These are phyloP conservation scores for Pilatotrama ljubarskyi DNA, from an alignment of 768 basidiomycete genomes.

Conservation along the genomic window DNA sequence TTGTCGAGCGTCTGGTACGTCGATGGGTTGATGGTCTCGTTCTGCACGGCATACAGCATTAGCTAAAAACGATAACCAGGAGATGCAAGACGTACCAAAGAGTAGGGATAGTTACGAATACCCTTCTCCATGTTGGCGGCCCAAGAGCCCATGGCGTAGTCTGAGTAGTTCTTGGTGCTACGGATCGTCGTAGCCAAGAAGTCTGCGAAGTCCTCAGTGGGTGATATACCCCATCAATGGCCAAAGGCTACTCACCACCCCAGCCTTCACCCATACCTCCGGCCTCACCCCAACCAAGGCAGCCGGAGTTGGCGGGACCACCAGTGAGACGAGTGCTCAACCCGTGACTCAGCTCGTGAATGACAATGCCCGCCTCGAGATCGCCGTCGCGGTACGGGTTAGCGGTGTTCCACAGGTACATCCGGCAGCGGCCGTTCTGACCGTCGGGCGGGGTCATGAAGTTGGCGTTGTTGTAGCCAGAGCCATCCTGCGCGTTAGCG, in stretches of 20 bases:
- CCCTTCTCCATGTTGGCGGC: conserved; percentile 76
- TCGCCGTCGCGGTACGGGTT: conserved; percentile 93
- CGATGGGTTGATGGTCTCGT: conserved; percentile 79
- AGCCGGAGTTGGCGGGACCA: conserved; percentile 89
- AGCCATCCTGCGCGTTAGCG: conserved; percentile 93
- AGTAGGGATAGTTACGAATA: conserved; percentile 90
- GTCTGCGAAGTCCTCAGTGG: conserved; percentile 39
- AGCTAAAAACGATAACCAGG: background rate
- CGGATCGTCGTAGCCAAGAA: conserved; percentile 88
- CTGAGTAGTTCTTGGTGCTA: conserved; percentile 68
- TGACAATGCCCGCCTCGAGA: conserved; percentile 94
- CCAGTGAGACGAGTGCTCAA: conserved; percentile 93
- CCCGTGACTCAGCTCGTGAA: conserved; percentile 88
- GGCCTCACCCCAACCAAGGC: conserved; percentile 93
- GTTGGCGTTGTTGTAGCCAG: conserved; percentile 90
- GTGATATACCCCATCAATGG: background rate
- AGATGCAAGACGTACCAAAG: conserved; percentile 43
- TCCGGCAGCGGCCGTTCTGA: conserved; percentile 88
- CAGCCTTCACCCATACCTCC: conserved; percentile 99
- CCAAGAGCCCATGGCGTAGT: conserved; percentile 95
- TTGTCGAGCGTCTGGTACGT: conserved; percentile 95
- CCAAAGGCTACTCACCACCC: conserved; percentile 55
- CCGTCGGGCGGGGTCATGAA: conserved; percentile 86
- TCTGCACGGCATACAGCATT: conserved; percentile 31
- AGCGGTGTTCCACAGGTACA: conserved; percentile 95